These are phyloP conservation scores for Zizania latifolia DNA, from an alignment of 176 grass and related monocot species.

Conservation along the genomic window DNA sequence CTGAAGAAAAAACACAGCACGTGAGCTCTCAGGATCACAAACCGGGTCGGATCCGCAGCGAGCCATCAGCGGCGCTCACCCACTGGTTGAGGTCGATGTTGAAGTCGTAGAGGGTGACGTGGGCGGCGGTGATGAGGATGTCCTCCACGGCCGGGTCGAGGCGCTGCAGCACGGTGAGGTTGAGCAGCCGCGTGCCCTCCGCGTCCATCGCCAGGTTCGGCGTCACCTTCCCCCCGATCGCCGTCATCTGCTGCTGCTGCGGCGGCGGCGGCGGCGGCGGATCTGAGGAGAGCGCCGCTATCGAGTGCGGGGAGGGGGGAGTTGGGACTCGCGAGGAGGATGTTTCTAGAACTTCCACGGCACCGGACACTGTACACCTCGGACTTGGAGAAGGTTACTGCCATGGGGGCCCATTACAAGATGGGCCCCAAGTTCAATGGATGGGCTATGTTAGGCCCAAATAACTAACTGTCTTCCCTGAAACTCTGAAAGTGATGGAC, in stretches of 20 bases:
- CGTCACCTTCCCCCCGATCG: slow-evolving; percentile 65
- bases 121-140: slow-evolving; percentile 85
- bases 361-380: background rate
- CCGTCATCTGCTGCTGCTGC: too few species aligned
- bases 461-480: too few species aligned
- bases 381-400: background rate
- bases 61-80: slow-evolving; percentile 50
- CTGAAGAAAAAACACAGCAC: slow-evolving; percentile 31
- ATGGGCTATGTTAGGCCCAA: background rate
- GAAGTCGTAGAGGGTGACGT: slow-evolving; percentile 93
- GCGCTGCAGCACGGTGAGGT: slow-evolving; percentile 87
- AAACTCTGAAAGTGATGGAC: too few species aligned
- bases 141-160: slow-evolving; percentile 89
- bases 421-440: background rate
- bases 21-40: slow-evolving; percentile 3
- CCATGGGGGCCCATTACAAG: background rate
- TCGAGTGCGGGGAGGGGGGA: background rate
- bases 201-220: slow-evolving; percentile 71
- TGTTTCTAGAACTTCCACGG: slow-evolving; percentile 18
- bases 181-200: slow-evolving; percentile 68
- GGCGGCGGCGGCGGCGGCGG: slow-evolving; percentile 18
- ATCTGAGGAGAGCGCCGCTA: too few species aligned
- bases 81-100: slow-evolving; percentile 92
- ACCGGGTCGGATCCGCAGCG: slow-evolving; percentile 1
- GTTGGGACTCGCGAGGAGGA: background rate